Conservation (phyloP, 2,329 filamentous ascomycete genomes). For the Monilinia aucupariae region DNA sequence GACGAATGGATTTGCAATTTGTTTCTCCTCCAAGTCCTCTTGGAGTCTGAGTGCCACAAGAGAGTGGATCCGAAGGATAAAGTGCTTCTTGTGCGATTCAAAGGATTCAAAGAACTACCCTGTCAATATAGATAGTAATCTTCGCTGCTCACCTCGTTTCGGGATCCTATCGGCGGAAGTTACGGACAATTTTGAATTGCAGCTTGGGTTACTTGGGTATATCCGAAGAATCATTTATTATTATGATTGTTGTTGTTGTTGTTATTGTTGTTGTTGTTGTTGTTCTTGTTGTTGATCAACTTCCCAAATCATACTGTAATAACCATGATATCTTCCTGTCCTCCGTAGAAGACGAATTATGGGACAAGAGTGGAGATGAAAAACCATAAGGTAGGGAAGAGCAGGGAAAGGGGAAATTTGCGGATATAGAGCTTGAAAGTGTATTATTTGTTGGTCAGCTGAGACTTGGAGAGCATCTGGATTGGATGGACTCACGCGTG, state of each 20-base stretch:
- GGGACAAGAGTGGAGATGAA: conserved; percentile 16
- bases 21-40: conserved; percentile 10
- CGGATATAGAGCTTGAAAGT: conserved; percentile 13
- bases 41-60: conserved; percentile 1
- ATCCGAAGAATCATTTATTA: too few species aligned
- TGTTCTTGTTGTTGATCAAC: too few species aligned
- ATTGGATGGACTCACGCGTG: conserved; percentile 2
- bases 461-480: conserved; percentile 1
- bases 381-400: conserved; percentile 8
- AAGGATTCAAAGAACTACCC: not conserved
- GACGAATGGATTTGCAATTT: not conserved
- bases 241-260: too few species aligned
- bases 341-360: conserved; percentile 15
- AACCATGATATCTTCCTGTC: too few species aligned
- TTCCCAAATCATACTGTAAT: too few species aligned
- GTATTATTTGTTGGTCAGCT: conserved; percentile 13
- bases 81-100: not conserved
- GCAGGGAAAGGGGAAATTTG: not conserved
- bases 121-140: not conserved
- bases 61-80: conserved; percentile 4
- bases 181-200: conserved; percentile 9
- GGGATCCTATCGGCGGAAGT: conserved; percentile 6
- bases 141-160: not conserved
- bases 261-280: too few species aligned
- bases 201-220: too few species aligned